Base-by-base conservation (phyloP, 176 grass and related monocot species). In the Cymbopogon citratus region DNA sequence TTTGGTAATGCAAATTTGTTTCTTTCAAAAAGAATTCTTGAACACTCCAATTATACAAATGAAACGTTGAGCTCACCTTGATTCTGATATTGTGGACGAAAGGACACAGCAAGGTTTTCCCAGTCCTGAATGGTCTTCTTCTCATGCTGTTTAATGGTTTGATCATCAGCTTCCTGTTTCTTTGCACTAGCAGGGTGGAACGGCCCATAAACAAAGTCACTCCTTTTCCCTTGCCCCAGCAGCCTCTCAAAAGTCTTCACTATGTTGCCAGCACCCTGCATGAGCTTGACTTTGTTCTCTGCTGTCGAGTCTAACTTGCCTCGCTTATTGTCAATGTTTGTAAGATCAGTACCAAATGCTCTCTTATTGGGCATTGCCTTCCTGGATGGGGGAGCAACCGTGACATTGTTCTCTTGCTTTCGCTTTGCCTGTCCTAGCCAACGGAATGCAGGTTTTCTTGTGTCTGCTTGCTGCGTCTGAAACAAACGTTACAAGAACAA, bases 361-460 rank as follows among this genome's bases (percentile, higher is more conserved):
- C 92, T 92, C 71, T 93, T 98, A 68, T 40, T 91, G 21, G 75
- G 24, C 65, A 72, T 2, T 31, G 33, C 64, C 82, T 76, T 90
- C 15, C 25, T 86, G 28, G 40, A 2, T 36, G 79, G 25, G n/a
- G 78, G 34, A 75, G 81, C 46, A 87, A 80, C 69, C 2, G 14
- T 66, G 45, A 63, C 60, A 77, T 10, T 52, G 70, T 21, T 79
- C 36, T 24, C 66, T 84, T 65, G 61, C 61, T 78, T 90, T 84
- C 27, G 75, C 76, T 80, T 88, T 73, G 83, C 75, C 36, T 80
- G 33, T 31, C 95, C 92, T 25, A 94, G 46, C 95, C 95, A 98
- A n/a, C 95, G 90, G 78, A 94, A 98, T 27, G 92, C 92, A 18
- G 92, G 92, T 71, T 92, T 98, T 83, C 92, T 81, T 34, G 95